Conservation (phyloP, 495 filamentous ascomycete genomes). For the Penicillium diatomitis region DNA sequence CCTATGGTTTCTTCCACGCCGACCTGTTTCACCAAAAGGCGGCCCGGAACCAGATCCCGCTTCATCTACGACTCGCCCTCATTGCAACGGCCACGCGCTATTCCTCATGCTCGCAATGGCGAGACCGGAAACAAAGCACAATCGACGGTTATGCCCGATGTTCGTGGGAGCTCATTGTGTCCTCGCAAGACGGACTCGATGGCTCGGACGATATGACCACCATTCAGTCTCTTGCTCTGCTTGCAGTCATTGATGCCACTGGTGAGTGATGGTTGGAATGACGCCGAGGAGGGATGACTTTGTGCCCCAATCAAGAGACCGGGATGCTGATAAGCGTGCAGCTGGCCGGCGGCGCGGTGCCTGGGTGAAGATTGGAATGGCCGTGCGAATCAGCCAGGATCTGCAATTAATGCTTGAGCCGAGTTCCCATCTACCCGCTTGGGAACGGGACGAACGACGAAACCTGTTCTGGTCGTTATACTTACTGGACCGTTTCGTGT, state of each 20-base stretch:
- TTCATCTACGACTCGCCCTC: slow-evolving; percentile 17
- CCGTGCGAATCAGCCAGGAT: slow-evolving; percentile 22
- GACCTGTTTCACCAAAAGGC: slow-evolving; percentile 11
- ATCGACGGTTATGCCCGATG: slow-evolving; percentile 17
- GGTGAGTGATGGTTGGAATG: slow-evolving; percentile 6
- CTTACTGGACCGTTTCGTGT: slow-evolving; percentile 23
- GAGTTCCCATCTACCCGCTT: slow-evolving; percentile 1
- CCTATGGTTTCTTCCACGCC: slow-evolving; percentile 23
- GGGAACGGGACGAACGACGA: slow-evolving; percentile 22
- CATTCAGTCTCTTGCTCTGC: slow-evolving; percentile 18
- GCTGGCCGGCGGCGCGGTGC: slow-evolving; percentile 17
- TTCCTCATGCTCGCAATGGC: slow-evolving; percentile 13
- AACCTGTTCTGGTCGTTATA: slow-evolving; percentile 28
- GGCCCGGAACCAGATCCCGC: slow-evolving; percentile 8
- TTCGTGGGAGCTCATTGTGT: slow-evolving; percentile 21
- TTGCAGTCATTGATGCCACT: slow-evolving; percentile 23
- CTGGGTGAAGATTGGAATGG: slow-evolving; percentile 27
- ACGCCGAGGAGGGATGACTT: background rate
- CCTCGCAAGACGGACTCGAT: slow-evolving; percentile 7
- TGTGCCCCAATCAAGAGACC: too few species aligned
- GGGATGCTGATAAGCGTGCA: slow-evolving; percentile 1
- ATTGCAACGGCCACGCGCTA: slow-evolving; percentile 23
- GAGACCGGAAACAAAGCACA: slow-evolving; percentile 11
- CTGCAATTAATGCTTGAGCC: slow-evolving; percentile 23
- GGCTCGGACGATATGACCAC: slow-evolving; percentile 14